These are phyloP conservation scores for Neostapfia colusana DNA, from an alignment of 176 grass and related monocot species.

Conservation along the genomic window DNA sequence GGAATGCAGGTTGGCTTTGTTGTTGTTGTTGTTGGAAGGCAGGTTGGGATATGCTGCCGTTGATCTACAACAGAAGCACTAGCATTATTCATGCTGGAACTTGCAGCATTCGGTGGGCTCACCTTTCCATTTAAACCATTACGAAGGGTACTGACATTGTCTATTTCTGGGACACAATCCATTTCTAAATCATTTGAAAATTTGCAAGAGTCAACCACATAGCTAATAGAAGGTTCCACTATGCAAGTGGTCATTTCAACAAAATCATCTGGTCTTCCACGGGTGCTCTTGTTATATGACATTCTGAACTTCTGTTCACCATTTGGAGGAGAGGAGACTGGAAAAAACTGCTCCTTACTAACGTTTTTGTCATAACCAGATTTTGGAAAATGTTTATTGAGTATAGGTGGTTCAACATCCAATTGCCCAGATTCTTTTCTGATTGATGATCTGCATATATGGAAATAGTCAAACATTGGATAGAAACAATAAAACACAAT, in stretches of 20 bases:
- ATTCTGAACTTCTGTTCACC: slow-evolving; percentile 55
- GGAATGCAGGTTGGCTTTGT: slow-evolving; percentile 15
- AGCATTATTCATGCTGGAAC: slow-evolving; percentile 24
- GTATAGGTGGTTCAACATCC: slow-evolving; percentile 45
- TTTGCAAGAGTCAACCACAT: slow-evolving; percentile 49
- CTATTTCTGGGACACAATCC: slow-evolving; percentile 25
- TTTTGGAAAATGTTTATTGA: slow-evolving; percentile 45
- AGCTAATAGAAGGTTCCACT: slow-evolving; percentile 61
- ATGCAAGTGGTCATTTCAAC: slow-evolving; percentile 51
- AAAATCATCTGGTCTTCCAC: slow-evolving; percentile 45
- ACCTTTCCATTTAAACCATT: slow-evolving; percentile 42
- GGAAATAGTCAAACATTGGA: slow-evolving; percentile 24
- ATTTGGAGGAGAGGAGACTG: slow-evolving; percentile 52
- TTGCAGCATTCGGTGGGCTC: slow-evolving; percentile 27
- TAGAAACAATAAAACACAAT: slow-evolving; percentile 18
- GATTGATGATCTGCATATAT: slow-evolving; percentile 51
- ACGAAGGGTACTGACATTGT: slow-evolving; percentile 22
- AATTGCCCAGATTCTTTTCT: slow-evolving; percentile 45
- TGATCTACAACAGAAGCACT: slow-evolving; percentile 31
- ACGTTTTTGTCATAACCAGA: slow-evolving; percentile 43
- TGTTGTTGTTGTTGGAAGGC: slow-evolving; percentile 4
- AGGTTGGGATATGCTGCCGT: slow-evolving; percentile 24
- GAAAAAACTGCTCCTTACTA: slow-evolving; percentile 53
- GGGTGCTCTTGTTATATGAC: slow-evolving; percentile 62
- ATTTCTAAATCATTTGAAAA: slow-evolving; percentile 41